Conservation (phyloP, 2,329 filamentous ascomycete genomes). For the Paraphaeosphaeria minitans region DNA sequence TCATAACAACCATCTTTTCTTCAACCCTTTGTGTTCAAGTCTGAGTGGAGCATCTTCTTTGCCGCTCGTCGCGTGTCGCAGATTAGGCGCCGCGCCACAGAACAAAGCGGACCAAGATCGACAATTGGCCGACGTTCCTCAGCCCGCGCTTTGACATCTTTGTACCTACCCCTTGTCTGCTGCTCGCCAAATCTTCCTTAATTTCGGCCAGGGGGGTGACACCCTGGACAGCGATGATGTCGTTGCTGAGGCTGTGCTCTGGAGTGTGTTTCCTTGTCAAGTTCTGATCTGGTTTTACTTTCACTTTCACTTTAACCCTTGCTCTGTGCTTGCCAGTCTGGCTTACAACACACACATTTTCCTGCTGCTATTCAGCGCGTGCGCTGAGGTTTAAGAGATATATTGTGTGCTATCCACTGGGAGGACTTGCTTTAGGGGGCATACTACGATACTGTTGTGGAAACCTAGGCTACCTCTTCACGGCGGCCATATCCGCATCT, state of each 20-base stretch:
- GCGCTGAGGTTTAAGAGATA: background rate
- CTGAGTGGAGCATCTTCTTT: conserved; percentile 30
- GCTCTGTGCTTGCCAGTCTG: background rate
- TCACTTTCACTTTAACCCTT: conserved; percentile 1
- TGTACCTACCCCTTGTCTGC: conserved; percentile 21
- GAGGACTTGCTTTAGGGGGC: conserved; percentile 11
- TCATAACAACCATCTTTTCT: background rate
- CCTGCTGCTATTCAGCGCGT: conserved; percentile 1
- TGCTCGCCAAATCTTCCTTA: conserved; percentile 28
- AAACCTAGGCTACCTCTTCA: background rate
- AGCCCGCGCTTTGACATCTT: conserved; percentile 15
- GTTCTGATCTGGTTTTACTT: background rate
- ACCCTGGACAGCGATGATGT: conserved; percentile 24
- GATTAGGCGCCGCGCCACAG: conserved; percentile 38
- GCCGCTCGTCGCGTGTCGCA: conserved; percentile 29
- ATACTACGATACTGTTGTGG: background rate
- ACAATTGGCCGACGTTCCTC: conserved; percentile 25
- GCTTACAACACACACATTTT: background rate
- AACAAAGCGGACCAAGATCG: conserved; percentile 24
- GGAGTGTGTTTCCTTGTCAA: background rate
- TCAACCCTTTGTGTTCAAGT: background rate
- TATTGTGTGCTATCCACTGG: conserved; percentile 5
- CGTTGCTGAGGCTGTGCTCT: conserved; percentile 26
- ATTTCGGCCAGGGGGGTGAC: conserved; percentile 18
- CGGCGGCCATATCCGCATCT: background rate